A percentile compares a stretch with the other conserved stretches of the same genome.
Evolutionary conservation across 768 basidiomycete species (phyloP).

Genomic region (Ramaria rubella): DNA sequence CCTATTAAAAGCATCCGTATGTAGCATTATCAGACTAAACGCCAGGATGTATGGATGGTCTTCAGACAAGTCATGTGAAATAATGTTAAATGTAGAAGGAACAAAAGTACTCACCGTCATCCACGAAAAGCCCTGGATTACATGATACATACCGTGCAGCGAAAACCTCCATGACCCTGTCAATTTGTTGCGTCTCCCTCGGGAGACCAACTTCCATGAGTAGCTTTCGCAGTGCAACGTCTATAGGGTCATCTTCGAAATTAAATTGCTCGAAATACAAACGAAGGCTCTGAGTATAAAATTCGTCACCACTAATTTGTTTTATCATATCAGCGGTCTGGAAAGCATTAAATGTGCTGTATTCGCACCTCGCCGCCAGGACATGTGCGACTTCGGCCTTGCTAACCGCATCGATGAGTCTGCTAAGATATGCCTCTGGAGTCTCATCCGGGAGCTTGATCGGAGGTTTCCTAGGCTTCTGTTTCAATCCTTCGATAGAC

Average conservation of each 20-base stretch:
- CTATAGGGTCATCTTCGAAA: slow-evolving; percentile 76
- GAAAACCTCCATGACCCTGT: slow-evolving; percentile 95
- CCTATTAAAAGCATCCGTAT: slow-evolving; percentile 97
- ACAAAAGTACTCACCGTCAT: slow-evolving; percentile 51
- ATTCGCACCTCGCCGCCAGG: slow-evolving; percentile 69
- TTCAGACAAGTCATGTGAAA: slow-evolving; percentile 24
- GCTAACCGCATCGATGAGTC: slow-evolving; percentile 57
- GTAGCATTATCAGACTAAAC: slow-evolving; percentile 97
- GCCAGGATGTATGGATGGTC: slow-evolving; percentile 95
- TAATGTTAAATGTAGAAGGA: neutral
- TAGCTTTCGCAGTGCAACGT: slow-evolving; percentile 83
- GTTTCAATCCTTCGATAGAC: neutral
- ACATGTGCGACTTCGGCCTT: slow-evolving; percentile 76
- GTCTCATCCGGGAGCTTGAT: slow-evolving; percentile 54
- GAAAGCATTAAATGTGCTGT: neutral
- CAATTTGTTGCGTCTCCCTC: slow-evolving; percentile 96
- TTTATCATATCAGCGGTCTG: neutral
- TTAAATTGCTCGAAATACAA: slow-evolving; percentile 71
- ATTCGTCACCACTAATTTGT: slow-evolving; percentile 54
- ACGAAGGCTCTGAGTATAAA: slow-evolving; percentile 62
- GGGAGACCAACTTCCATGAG: slow-evolving; percentile 91
- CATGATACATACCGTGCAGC: slow-evolving; percentile 76
- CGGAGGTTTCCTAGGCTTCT: slow-evolving; percentile 31
- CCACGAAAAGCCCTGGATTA: slow-evolving; percentile 73
- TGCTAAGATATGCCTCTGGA: slow-evolving; percentile 59